A percentile compares a stretch with the other conserved stretches of the same genome.
These are phyloP conservation scores for Tetraselmis chui DNA, from an alignment of 139 green algal species.

Conservation along the genomic window DNA sequence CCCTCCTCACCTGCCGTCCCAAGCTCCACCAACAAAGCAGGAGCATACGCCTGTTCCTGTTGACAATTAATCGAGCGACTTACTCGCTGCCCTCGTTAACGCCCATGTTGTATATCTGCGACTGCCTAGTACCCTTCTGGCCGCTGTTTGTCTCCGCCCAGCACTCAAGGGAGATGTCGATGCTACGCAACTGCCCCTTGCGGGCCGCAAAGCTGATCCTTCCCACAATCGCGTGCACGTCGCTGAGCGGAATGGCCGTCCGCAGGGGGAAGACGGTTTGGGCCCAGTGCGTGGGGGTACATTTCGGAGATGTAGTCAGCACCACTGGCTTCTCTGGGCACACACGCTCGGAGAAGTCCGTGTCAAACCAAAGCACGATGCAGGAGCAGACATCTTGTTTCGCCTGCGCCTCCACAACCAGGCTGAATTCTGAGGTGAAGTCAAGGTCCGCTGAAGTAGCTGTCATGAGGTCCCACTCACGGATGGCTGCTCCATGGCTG, in stretches of 20 bases:
- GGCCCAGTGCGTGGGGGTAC: slow-evolving; percentile 79
- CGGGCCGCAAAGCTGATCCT: slow-evolving; percentile 65
- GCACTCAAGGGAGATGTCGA: slow-evolving; percentile 68
- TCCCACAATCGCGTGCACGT: slow-evolving; percentile 31
- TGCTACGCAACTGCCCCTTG: slow-evolving; percentile 43
- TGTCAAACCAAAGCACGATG: slow-evolving; percentile 95
- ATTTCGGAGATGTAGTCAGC: slow-evolving; percentile 73
- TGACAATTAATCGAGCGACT: no score
- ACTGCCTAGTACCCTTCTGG: not conserved
- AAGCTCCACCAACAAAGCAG: no score
- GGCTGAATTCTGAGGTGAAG: not conserved
- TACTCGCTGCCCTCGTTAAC: not conserved
- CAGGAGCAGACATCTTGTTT: not conserved
- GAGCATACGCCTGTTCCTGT: no score
- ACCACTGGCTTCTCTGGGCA: slow-evolving; percentile 61
- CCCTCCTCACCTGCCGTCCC: no score
- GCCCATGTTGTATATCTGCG: not conserved
- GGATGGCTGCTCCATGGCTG: slow-evolving; percentile 22
- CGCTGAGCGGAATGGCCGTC: slow-evolving; percentile 37
- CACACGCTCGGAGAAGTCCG: slow-evolving; percentile 73
- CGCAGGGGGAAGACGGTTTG: slow-evolving; percentile 82
- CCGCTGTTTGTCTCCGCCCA: not conserved
- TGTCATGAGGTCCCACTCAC: slow-evolving; percentile 23
- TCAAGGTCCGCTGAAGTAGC: not conserved
- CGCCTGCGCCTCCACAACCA: not conserved